Base-by-base conservation (phyloP, 257 asterid genomes). In the Solanum paucissectum region DNA sequence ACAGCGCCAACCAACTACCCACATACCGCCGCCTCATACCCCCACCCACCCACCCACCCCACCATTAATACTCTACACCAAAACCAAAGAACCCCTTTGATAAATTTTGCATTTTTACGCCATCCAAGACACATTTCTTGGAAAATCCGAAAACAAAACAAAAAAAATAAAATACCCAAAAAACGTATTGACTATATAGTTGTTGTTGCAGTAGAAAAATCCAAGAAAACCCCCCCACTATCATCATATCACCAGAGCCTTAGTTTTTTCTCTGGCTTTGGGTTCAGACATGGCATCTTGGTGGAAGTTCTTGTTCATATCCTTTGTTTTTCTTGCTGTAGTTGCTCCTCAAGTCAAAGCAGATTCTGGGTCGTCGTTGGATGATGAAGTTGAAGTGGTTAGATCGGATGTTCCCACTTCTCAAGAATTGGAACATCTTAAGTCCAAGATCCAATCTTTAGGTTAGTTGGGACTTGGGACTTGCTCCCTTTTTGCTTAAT, bases 371-470 rank as follows among this genome's bases (percentile, higher is more conserved):
- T 73, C 94, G 36, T 88, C 55, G 52, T 90, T 72, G 38, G 93
- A 84, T 85, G 93, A 64, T 38, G 93, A 90, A 83, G 92, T 90
- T 89, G 87, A 82, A 77, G 90, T 87, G 32, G 69, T 89, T 64
- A 90, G 92, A 89, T 92, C 95, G 76, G 94, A 87, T n/a, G 92
- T 87, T 85, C 87, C 91, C 25, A 94, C 91, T 87, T 89, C 90
- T 40, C 75, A 87, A 66, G 84, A 90, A 71, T 86, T 93, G 72
- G 93, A 90, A 75, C 92, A 89, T 44, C 95, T 94, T 32, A 91
- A 91, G 84, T 91, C 95, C 60, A 93, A 92, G 98, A 94, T 95
- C 92, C 93, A 87, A 9, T 86, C 88, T 74, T 93, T 95, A 83
- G 98, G 98, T 95, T 89, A 91, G 98, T 94, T 79, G 32, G 14